Conservation (phyloP, 2,329 filamentous ascomycete genomes). For the Aureobasidium sp. region DNA sequence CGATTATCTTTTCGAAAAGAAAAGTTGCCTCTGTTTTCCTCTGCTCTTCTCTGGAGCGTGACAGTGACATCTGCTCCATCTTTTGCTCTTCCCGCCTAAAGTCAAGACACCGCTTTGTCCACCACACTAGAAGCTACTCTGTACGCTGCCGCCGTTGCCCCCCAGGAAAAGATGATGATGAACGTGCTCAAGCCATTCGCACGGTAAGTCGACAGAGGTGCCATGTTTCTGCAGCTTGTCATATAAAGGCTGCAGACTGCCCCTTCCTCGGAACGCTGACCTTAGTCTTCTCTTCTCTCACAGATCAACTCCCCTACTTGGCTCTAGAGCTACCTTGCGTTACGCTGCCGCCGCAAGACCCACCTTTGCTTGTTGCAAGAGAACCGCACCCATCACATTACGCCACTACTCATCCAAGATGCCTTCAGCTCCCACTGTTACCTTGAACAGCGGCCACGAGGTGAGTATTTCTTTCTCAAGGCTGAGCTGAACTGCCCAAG, state of each 20-base stretch:
- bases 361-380: constrained; percentile 6
- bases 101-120: constrained; percentile 8
- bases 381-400: neutral
- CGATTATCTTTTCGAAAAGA: neutral
- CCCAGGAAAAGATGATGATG: constrained; percentile 11
- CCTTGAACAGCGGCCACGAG: constrained; percentile 34
- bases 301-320: constrained; percentile 17
- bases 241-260: constrained; percentile 8
- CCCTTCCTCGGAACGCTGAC: constrained; percentile 9
- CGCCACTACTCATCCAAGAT: constrained; percentile 23
- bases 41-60: neutral
- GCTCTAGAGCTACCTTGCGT: constrained; percentile 2
- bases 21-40: constrained; percentile 1
- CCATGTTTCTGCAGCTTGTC: neutral
- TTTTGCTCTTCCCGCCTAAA: constrained; percentile 13
- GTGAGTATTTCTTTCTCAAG: constrained; percentile 20
- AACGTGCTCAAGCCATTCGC: constrained; percentile 17
- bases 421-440: constrained; percentile 27
- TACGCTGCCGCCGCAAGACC: constrained; percentile 10
- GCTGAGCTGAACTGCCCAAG: too few species aligned
- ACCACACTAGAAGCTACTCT: constrained; percentile 9
- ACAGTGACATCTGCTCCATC: constrained; percentile 9
- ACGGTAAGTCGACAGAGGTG: constrained; percentile 3
- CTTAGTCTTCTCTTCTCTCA: constrained; percentile 9
- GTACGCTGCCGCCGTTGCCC: constrained; percentile 13